Evolutionary conservation across 2,329 filamentous ascomycete genomes (phyloP), one percentile per base, ranked within the genome.

Genomic region (Sclerotinia borealis): DNA sequence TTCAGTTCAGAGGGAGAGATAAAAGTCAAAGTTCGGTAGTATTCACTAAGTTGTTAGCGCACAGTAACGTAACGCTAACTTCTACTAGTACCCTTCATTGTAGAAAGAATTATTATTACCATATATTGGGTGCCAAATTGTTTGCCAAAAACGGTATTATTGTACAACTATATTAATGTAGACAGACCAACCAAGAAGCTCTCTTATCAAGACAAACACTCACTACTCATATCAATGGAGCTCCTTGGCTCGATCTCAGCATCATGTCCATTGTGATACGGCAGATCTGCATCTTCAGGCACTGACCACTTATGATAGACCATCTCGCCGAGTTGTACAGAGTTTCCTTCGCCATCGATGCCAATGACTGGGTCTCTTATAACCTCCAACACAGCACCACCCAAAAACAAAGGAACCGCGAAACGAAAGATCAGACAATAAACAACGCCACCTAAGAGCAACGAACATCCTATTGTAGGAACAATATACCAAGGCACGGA

Each of bases 251-350:
- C 54, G 25, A 56, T 0, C 1, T 25, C 27, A 22, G 4, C 6
- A 45, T 15, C 25, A 2, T 34, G 29, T 5, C 27, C n/a, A 34
- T 19, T 19, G 0, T 4, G 15, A 36, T 45, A 25, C 8, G 27
- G 15, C 19, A 25, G 19, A 15, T 49, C 25, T 22, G 41, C 17
- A 15, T 41, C 27, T 49, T 58, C 51, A 48, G 60, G 60, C 7
- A 63, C 60, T 31, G 51, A 17, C 51, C 60, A 63, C n/a, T 50
- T 58, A 13, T 63, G 60, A 49, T 63, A 49, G 41, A 63, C 51
- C 27, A 58, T 63, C 36, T 63, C 60, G 5, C 25, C 43, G 25
- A n/a, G 13, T 34, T 63, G 51, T 9, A 63, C 51, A 31, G 36
- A 43, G n/a, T 58, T 4, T 5, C 60, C 60, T 31, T 63, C 51